Percentiles rank a stretch among this genome's conserved stretches.
phyloP scores from a whole-genome alignment of 495 filamentous ascomycete genomes.

The Podospora anserina region DNA sequence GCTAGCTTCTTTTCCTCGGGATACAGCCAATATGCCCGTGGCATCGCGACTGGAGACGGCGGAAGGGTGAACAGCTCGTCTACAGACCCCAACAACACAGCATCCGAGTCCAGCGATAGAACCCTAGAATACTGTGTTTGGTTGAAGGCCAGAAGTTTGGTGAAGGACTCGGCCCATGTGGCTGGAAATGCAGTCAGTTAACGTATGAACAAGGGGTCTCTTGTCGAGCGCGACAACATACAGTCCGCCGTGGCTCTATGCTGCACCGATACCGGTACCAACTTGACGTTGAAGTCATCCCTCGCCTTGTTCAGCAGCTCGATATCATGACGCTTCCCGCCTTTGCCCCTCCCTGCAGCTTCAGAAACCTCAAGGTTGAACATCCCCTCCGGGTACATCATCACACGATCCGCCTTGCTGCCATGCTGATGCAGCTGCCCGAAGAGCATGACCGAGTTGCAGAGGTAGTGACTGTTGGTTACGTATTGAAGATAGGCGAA shows the following conservation, averaged over 20 bases:
- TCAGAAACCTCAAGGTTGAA: conserved; percentile 16
- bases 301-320: conserved; percentile 58
- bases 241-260: conserved; percentile 43
- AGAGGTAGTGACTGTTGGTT: conserved; percentile 64
- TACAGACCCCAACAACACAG: conserved; percentile 59
- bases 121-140: conserved; percentile 65
- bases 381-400: conserved; percentile 57
- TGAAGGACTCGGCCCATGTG: conserved; percentile 62
- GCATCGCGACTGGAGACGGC: conserved; percentile 56
- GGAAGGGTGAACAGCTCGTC: conserved; percentile 77
- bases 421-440: conserved; percentile 58
- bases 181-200: conserved; percentile 29
- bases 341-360: conserved; percentile 45
- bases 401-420: conserved; percentile 60
- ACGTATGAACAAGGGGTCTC: neutral
- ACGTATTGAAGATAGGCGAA: conserved; percentile 73
- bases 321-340: conserved; percentile 33
- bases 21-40: conserved; percentile 68
- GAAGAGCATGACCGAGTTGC: conserved; percentile 75
- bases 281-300: conserved; percentile 57
- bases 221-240: conserved; percentile 20
- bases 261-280: conserved; percentile 60
- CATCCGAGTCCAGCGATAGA: conserved; percentile 66
- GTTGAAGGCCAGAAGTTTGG: conserved; percentile 70
- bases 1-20: conserved; percentile 53